A percentile compares a stretch with the other conserved stretches of the same genome.
Conservation (phyloP, 345 rosid genomes). For the Litchi chinensis region DNA sequence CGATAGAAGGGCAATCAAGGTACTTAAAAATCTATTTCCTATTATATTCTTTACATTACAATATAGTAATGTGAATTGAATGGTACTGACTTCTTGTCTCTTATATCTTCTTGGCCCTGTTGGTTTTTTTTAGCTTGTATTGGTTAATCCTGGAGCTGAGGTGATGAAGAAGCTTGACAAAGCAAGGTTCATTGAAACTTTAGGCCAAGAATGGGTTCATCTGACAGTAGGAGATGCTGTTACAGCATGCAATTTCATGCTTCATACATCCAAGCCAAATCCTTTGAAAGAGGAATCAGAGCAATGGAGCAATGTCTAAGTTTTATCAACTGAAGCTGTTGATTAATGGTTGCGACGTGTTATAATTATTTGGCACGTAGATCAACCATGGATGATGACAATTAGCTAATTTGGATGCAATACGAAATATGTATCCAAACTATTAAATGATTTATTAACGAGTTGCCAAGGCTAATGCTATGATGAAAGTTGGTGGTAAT, state of each 20-base stretch:
- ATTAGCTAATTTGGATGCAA: not conserved
- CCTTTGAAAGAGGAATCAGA: constrained; percentile 36
- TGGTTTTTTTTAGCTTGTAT: constrained; percentile 46
- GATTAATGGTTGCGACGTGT: not conserved
- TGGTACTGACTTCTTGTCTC: not conserved
- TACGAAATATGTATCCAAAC: not conserved
- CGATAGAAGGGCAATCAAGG: constrained; percentile 72
- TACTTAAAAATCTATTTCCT: constrained; percentile 8
- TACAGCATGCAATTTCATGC: constrained; percentile 77
- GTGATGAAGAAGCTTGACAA: constrained; percentile 88
- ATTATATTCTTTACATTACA: not conserved
- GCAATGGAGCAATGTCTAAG: constrained; percentile 44
- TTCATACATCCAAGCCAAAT: constrained; percentile 52
- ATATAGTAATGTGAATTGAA: not conserved
- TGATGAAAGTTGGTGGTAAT: constrained; percentile 19
- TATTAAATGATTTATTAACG: not conserved
- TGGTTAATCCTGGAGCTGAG: constrained; percentile 92
- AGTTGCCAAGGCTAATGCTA: constrained; percentile 1
- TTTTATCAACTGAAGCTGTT: not conserved
- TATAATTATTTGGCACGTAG: not conserved
- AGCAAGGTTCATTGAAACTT: constrained; percentile 56
- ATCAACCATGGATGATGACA: not conserved
- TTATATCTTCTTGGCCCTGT: not conserved
- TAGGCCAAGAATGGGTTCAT: constrained; percentile 83
- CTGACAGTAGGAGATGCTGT: constrained; percentile 91